These are phyloP conservation scores for Penicillium expansum DNA, from an alignment of 2,329 filamentous ascomycete species.

Conservation along the genomic window DNA sequence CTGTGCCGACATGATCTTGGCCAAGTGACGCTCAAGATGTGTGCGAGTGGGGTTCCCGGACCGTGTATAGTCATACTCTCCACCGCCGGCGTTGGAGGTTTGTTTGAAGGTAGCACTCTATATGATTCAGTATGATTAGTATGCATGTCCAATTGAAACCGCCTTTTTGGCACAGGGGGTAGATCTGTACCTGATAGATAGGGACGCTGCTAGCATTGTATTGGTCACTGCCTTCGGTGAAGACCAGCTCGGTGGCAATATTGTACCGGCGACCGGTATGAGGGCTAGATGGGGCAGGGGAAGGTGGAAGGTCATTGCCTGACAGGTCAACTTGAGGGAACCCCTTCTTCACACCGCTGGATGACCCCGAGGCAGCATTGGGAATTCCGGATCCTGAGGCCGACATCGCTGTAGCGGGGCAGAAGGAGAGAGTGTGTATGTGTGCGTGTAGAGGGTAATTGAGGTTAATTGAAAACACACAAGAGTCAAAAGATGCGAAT, in stretches of 20 bases:
- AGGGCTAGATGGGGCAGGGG: conserved; percentile 88
- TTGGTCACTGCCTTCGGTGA: conserved; percentile 93
- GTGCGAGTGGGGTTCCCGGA: conserved; percentile 96
- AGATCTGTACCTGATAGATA: conserved; percentile 74
- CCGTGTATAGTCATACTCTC: conserved; percentile 96
- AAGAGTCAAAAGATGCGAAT: not conserved
- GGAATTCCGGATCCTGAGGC: conserved; percentile 33
- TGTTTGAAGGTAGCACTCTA: conserved; percentile 97
- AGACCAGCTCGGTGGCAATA: conserved; percentile 92
- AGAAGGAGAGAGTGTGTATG: conserved; percentile 5
- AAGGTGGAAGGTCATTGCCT: conserved; percentile 82
- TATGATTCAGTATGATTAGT: not conserved
- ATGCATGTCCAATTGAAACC: not conserved
- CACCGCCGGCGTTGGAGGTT: conserved; percentile 71
- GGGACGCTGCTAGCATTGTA: conserved; percentile 95
- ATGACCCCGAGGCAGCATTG: conserved; percentile 21
- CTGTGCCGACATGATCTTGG: conserved; percentile 97
- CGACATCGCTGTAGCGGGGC: conserved; percentile 41
- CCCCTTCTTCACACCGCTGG: conserved; percentile 47
- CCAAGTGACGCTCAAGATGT: conserved; percentile 91
- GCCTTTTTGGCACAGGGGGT: not conserved
- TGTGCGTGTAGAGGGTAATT: not conserved
- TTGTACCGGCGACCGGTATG: conserved; percentile 84
- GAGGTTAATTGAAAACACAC: not conserved
- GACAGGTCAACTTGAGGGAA: conserved; percentile 70